phyloP scores from a whole-genome alignment of 768 basidiomycete species.

The Chalciporus piperatus region DNA sequence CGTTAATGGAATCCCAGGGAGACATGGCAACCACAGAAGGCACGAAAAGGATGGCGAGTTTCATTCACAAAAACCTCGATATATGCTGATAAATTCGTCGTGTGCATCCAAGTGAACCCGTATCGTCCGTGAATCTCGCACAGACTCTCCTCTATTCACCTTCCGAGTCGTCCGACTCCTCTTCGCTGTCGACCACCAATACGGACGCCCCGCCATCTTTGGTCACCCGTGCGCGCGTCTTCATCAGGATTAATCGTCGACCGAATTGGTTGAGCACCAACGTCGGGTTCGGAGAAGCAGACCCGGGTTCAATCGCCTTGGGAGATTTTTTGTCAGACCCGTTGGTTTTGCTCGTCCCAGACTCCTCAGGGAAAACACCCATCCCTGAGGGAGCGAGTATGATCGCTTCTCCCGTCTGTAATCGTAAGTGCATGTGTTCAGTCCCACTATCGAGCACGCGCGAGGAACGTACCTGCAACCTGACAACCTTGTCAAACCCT shows the following conservation, averaged over 20 bases:
- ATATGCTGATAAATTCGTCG: too few relatives aligned
- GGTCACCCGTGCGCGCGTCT: slow-evolving; percentile 56
- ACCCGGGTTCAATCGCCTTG: neutral
- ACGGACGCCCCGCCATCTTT: slow-evolving; percentile 59
- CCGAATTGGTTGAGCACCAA: slow-evolving; percentile 43
- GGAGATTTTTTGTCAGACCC: neutral
- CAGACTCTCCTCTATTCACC: too few relatives aligned
- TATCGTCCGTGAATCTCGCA: too few relatives aligned
- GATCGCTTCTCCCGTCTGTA: slow-evolving; percentile 64
- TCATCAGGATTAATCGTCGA: slow-evolving; percentile 53
- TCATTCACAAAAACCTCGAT: too few relatives aligned
- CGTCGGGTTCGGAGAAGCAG: neutral
- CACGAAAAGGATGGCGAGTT: too few relatives aligned
- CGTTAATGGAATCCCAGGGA: too few relatives aligned
- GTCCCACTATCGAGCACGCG: neutral
- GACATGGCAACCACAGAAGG: too few relatives aligned
- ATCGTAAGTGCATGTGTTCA: neutral
- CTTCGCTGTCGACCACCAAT: slow-evolving; percentile 27
- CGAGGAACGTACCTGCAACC: slow-evolving; percentile 44
- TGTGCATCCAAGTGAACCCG: too few relatives aligned
- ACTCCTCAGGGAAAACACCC: slow-evolving; percentile 33
- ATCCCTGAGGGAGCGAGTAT: slow-evolving; percentile 61
- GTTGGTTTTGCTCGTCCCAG: neutral
- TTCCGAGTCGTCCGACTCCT: too few relatives aligned
- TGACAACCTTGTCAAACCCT: slow-evolving; percentile 61